These are phyloP conservation scores for Echium plantagineum DNA, from an alignment of 257 asterid genomes.

Conservation along the genomic window DNA sequence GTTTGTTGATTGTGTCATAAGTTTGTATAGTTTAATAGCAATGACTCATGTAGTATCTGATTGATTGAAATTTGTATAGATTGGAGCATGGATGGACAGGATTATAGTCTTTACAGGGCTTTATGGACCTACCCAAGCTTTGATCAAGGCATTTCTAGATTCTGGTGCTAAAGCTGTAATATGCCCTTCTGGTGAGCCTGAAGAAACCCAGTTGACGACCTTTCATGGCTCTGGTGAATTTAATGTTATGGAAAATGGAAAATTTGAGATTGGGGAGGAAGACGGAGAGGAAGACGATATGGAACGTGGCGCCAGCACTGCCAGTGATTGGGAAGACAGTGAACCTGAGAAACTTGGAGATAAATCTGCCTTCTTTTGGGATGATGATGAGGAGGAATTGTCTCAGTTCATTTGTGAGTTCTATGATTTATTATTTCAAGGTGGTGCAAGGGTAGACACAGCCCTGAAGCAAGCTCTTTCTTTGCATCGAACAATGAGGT, in stretches of 20 bases:
- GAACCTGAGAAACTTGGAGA: slow-evolving; percentile 60
- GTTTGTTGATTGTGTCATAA: neutral
- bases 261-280: slow-evolving; percentile 88
- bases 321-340: slow-evolving; percentile 92
- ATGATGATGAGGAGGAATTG: slow-evolving; percentile 80
- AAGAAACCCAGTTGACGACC: slow-evolving; percentile 56
- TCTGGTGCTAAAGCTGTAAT: slow-evolving; percentile 94
- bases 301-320: slow-evolving; percentile 50
- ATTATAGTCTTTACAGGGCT: slow-evolving; percentile 79
- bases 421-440: slow-evolving; percentile 66
- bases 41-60: slow-evolving; percentile 8
- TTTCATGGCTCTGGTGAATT: slow-evolving; percentile 73
- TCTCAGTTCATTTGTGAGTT: slow-evolving; percentile 61
- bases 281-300: slow-evolving; percentile 43
- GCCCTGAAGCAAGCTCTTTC: slow-evolving; percentile 55
- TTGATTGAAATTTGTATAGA: slow-evolving; percentile 26
- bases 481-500: slow-evolving; percentile 57
- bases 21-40: slow-evolving; percentile 1
- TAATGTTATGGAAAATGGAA: slow-evolving; percentile 58
- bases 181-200: slow-evolving; percentile 86
- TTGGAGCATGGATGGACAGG: slow-evolving; percentile 97
- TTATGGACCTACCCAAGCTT: slow-evolving; percentile 64
- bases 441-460: slow-evolving; percentile 48
- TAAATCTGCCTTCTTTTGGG: slow-evolving; percentile 44
- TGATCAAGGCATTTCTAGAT: slow-evolving; percentile 80